Evolutionary conservation across 371 early-diverging fungal species (phyloP), one percentile per base, ranked within the genome.

Genomic region (Fennellomyces sp.): DNA sequence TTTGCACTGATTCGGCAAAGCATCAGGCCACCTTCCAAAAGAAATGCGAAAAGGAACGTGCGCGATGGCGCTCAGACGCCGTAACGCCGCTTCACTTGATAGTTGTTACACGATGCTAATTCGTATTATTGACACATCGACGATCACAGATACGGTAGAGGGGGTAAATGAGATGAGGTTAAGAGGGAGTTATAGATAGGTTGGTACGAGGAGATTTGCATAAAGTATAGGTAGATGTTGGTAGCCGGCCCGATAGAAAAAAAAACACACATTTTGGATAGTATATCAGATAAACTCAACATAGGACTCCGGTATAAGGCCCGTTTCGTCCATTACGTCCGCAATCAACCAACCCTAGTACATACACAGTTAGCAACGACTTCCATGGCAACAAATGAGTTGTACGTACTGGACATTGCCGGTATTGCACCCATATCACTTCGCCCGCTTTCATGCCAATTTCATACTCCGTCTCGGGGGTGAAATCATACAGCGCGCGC

Each of bases 251-350:
- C 35, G 36, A 45, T 45, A 45, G 23, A 5, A 45, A 45, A 45
- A 45, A 39, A 39, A 39, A 11, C 13, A 6, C 12, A 5, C 17
- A n/a, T 39, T 39, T 13, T 13, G 39, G 39, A 39, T 39, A 39
- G 39, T 41, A 33, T 21, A 35, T 65, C 60, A 66, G 23, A 82
- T 48, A 45, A 87, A 54, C 62, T 82, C 76, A 11, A 91, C 83
- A 64, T 89, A 91, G 58, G 87, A 87, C 55, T 88, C 90, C 23
- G 91, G 91, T 41, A 91, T 78, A 47, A 91, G 65, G 4, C 91
- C 91, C 10, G 81, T 78, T 54, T 81, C 72, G 52, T 79, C 80
- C 28, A 65, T 72, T 28, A 85, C 76, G 63, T 81, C 84, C 6
- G 86, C 91, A 47, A 90, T 74, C 26, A 90, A 71, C 91, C 91